Evolutionary conservation across 2,329 filamentous ascomycete genomes (phyloP), one percentile per base, ranked within the genome.

Genomic region (Alternaria metachromatica): DNA sequence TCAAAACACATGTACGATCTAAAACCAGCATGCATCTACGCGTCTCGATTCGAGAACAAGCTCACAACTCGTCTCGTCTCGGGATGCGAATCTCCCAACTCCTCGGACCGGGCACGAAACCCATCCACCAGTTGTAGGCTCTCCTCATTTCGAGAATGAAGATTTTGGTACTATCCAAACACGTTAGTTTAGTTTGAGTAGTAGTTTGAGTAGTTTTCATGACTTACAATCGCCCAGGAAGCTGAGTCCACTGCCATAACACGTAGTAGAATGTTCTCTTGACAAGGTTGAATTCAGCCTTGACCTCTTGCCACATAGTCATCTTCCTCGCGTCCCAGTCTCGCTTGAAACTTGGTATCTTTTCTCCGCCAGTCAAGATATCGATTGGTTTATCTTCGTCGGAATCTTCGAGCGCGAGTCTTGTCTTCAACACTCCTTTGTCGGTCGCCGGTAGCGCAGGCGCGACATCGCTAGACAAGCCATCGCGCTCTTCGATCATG

Each of bases 191-290:
- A 26, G 60, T 20, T 1, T 33, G 5, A n/a, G 2, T 0, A 33
- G 6, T 5, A 55, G 15, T n/a, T 12, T 21, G 6, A 12, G 28
- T 21, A 10, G 6, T 20, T 5, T 45, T 9, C 5, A 25, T 25
- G 23, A 63, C 92, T 88, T 86, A 96, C 92, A 92, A 60, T 65
- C 86, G 86, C 49, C 80, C 84, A 0, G 94, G 94, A 51, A 94
- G 83, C 21, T 84, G 81, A 6, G 89, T 58, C 92, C 93, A 99
- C 63, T 87, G 87, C 68, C 79, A 85, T 9, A 96, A 23, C 2
- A 98, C 89, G 71, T 89, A 88, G 70, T 87, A 86, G 51, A 88
- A 84, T 1, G 89, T 89, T 62, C 85, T 84, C 73, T 84, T 87
- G 12, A 97, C 85, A 15, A 89, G 81, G 6, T 81, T 78, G 28